Evolutionary conservation across 2,329 filamentous ascomycete genomes (phyloP), one percentile per base, ranked within the genome.

Genomic region (Diaporthe vexans): DNA sequence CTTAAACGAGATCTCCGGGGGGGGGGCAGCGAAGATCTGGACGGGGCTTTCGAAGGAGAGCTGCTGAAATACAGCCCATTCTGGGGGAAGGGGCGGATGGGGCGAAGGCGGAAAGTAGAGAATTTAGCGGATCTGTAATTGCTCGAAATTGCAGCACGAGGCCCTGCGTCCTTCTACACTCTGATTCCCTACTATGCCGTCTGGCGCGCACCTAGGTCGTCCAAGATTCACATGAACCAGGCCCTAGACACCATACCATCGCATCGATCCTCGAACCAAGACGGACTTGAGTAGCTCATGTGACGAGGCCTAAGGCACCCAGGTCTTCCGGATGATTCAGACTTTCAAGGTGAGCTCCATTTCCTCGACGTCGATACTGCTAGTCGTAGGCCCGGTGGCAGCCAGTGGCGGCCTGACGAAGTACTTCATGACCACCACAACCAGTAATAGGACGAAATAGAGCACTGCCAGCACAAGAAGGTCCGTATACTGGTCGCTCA

Each of bases 401-500:
- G 21, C 63, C 17, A 29, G 1, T 24, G n/a, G 21, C 0, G 48
- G 63, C n/a, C 46, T 68, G 48, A 68, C 63, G 19, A 54, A 26
- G 33, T 68, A 68, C 33, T 68, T 68, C 63, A 68, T 68, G 63
- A 13, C 48, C 48, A 68, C 63, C 48, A 68, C 63, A 3, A 54
- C 63, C 48, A 68, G 63, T 26, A 79, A 51, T 0, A 79, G 75
- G 7, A 77, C 54, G n/a, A 74, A 57, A 51, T 79, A 80, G 21
- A 79, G 76, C 11, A 67, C 76, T 4, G 72, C 63, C 11, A 79
- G 71, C 10, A 79, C 76, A 26, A 75, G 76, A 11, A 80, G 67
- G 73, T 80, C 79, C 33, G 73, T 77, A 24, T 79, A 73, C 73
- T 80, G 78, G 69, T 80, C 77, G 21, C 65, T 74, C 9, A 77